Evolutionary conservation across 1,139 yeast species (phyloP), one percentile per base, ranked within the genome.

Genomic region (Hyphopichia khmerensis): DNA sequence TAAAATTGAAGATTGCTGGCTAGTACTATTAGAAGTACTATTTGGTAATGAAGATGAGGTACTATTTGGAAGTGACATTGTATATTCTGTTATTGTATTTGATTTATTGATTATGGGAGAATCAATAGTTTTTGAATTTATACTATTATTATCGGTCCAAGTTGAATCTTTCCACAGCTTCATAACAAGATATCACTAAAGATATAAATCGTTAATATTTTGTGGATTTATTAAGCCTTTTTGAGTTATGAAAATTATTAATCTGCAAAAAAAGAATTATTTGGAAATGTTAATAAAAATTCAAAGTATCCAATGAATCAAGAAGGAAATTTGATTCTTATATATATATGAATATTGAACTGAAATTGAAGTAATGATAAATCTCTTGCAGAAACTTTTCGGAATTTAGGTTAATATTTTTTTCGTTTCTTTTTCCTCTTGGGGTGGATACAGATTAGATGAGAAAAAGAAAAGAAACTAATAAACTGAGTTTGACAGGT

Each of bases 161-260:
- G 15, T n/a, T 27, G 15, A 42, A 37, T 21, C 19, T 33, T 35
- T 45, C 42, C 40, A 42, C 39, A 33, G 47, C 18, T 38, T 38
- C 38, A 36, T 29, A 29, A 14, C 17, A 29, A 6, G 10, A n/a
- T 8, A n/a, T 14, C 7, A 29, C 4, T 11, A 8, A 26, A 11
- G 11, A 7, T 8, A 11, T 11, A n/a, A n/a, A n/a, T n/a, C n/a
- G n/a, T n/a, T n/a, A n/a, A n/a, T n/a, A n/a, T n/a, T n/a, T n/a
- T n/a, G n/a, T n/a, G n/a, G n/a, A n/a, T n/a, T n/a, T n/a, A n/a
- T 27, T 27, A n/a, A 27, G 30, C 30, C 11, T 6, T 21, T 9
- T 9, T 21, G 9, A 21, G 9, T 21, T 21, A 21, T 21, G 8
- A 21, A 21, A 21, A 21, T 21, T 21, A 21, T 21, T 21, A 21